phyloP scores from a whole-genome alignment of 169 alveolate genomes.

The Cryptosporidium ubiquitum region DNA sequence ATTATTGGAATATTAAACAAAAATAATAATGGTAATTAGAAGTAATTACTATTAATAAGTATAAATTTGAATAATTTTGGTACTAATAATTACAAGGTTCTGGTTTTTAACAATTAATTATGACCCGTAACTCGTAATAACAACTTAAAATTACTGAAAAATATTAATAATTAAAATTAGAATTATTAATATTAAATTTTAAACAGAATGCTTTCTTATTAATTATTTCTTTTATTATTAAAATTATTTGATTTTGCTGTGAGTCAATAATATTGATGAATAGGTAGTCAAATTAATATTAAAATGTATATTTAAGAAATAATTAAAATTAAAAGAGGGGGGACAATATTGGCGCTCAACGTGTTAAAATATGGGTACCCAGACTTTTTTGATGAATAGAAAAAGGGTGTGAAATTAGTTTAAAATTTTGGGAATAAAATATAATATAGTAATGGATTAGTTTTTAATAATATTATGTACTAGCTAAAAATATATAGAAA shows the following conservation, averaged over 20 bases:
- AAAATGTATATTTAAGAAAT: not conserved
- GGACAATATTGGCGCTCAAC: not conserved
- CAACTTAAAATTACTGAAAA: not conserved
- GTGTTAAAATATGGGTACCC: not conserved
- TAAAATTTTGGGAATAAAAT: too few species aligned
- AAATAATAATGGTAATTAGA: not conserved
- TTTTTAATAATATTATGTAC: not conserved
- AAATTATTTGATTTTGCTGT: not conserved
- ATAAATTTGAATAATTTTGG: too few species aligned
- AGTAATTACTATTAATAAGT: not conserved
- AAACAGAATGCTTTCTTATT: not conserved
- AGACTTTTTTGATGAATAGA: too few species aligned
- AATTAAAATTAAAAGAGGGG: not conserved
- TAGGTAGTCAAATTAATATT: not conserved
- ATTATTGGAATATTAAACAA: too few species aligned
- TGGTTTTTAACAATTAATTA: not conserved
- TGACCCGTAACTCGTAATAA: not conserved
- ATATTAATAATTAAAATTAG: not conserved
- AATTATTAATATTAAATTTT: not conserved
- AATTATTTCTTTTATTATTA: too few species aligned
- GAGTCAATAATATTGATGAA: not conserved
- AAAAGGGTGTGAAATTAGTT: not conserved
- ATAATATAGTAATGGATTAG: too few species aligned
- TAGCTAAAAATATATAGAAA: not conserved
- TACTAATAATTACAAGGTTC: not conserved